A percentile compares a stretch with the other conserved stretches of the same genome.
These are phyloP conservation scores for Aspergillus novoparasiticus DNA, from an alignment of 2,329 filamentous ascomycete species.

Conservation along the genomic window DNA sequence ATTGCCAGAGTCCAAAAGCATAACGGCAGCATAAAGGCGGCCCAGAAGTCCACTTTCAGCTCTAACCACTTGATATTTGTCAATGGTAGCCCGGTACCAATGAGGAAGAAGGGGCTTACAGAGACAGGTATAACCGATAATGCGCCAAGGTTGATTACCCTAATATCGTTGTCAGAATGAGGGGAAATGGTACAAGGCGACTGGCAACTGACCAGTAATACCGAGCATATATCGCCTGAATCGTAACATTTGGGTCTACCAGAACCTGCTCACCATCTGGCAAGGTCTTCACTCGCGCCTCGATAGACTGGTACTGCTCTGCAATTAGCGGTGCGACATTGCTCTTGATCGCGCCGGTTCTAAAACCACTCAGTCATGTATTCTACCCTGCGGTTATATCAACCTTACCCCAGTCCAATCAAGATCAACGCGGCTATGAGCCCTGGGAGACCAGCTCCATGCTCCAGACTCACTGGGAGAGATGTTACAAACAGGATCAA, in stretches of 20 bases:
- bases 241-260: not conserved
- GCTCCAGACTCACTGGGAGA: constrained; percentile 4
- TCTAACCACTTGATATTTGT: constrained; percentile 2
- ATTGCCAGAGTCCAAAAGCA: constrained; percentile 7
- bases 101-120: not conserved
- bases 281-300: not conserved
- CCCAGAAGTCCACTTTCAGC: constrained; percentile 9
- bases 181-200: not conserved
- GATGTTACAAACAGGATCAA: constrained; percentile 2
- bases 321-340: not conserved
- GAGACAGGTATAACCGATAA: not conserved
- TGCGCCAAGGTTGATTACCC: not conserved
- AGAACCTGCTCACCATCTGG: not conserved
- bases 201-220: not conserved
- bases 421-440: constrained; percentile 1
- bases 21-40: constrained; percentile 5
- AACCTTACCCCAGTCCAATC: constrained; percentile 6
- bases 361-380: not conserved
- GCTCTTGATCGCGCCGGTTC: not conserved
- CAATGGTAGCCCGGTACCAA: not conserved
- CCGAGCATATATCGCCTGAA: not conserved
- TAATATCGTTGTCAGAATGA: not conserved
- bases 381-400: not conserved
- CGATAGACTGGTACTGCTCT: not conserved
- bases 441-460: constrained; percentile 2